Conservation (phyloP, 352 stramenopile species). For the Globisporangium perplexum region DNA sequence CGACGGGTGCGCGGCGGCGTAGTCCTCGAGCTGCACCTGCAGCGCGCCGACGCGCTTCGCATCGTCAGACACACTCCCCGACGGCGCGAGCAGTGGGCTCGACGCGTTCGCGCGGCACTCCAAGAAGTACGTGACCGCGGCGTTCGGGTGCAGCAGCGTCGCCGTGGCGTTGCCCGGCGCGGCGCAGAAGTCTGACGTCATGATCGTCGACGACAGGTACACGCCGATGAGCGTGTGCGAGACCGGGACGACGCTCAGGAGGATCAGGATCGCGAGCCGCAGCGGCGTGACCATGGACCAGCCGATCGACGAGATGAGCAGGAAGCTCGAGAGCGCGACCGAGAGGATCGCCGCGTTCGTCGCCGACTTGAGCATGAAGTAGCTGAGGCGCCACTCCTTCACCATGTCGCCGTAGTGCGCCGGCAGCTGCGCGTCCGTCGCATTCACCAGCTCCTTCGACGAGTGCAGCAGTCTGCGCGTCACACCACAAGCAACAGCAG, state of each 20-base stretch:
- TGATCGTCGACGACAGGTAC: conserved; percentile 73
- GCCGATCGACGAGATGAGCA: conserved; percentile 75
- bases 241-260: conserved; percentile 70
- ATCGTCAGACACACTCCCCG: conserved; percentile 29
- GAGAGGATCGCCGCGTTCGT: conserved; percentile 77
- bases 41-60: conserved; percentile 21
- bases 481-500: too few species aligned
- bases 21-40: conserved; percentile 44
- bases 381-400: conserved; percentile 59
- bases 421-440: conserved; percentile 43
- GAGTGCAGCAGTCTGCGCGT: conserved; percentile 39
- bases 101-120: conserved; percentile 50
- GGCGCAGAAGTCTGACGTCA: conserved; percentile 78
- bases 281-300: conserved; percentile 76
- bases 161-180: conserved; percentile 60
- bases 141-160: conserved; percentile 44
- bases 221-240: conserved; percentile 76
- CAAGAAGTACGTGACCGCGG: conserved; percentile 54
- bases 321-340: conserved; percentile 64
- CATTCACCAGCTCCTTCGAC: conserved; percentile 45
- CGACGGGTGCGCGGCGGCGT: conserved; percentile 41
- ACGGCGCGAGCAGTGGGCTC: conserved; percentile 33
- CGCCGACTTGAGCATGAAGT: conserved; percentile 79
- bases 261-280: conserved; percentile 67
- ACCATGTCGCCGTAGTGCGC: conserved; percentile 50